Base-by-base conservation (phyloP, 2,329 filamentous ascomycete genomes). In the Xylaria sp. region DNA sequence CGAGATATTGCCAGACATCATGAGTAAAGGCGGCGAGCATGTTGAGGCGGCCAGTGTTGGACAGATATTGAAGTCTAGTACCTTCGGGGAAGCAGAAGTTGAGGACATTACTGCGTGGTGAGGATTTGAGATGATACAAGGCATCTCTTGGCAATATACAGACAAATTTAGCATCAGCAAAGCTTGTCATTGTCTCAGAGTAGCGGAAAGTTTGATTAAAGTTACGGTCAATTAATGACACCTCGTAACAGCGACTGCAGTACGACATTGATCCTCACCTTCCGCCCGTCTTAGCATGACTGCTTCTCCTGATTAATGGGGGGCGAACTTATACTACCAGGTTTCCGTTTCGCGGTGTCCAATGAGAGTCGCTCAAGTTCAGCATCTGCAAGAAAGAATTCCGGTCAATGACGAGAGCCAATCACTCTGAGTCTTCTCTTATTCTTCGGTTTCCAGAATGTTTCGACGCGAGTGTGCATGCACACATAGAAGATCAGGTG, bases 31-130 rank as follows among this genome's bases (percentile, higher is more conserved):
- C 25, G 87, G 84, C 2, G 81, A 80, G 2, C 78, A 78, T 44
- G 78, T 77, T 32, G 84, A 83, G 69, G 82, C 82, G 65, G 79
- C 84, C 71, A 83, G 85, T 68, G 84, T 89, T 6, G 90, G 89
- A 18, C 82, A 88, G 74, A 80, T 94, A 70, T 93, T 88, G 21
- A 97, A 97, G 84, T 94, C 88, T 65, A 97, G 94, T 81, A 96
- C 93, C 0, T 97, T 98, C 83, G 94, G 95, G 18, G 94, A 98
- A 82, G 94, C 93, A 0, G 96, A 98, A 81, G 93, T 98, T 23
- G 95, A 95, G 69, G 96, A 98, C 78, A 97, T 98, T 74, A 97
- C 94, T 40, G 94, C 93, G 25, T 98, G 94, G 94, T 98, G 87
- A 81, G 68, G 16, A 16, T n/a, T 51, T n/a, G 21, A 18, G 37